Evolutionary conservation across 108 stramenopile species (phyloP).

Genomic region (Bacterosira constricta): DNA sequence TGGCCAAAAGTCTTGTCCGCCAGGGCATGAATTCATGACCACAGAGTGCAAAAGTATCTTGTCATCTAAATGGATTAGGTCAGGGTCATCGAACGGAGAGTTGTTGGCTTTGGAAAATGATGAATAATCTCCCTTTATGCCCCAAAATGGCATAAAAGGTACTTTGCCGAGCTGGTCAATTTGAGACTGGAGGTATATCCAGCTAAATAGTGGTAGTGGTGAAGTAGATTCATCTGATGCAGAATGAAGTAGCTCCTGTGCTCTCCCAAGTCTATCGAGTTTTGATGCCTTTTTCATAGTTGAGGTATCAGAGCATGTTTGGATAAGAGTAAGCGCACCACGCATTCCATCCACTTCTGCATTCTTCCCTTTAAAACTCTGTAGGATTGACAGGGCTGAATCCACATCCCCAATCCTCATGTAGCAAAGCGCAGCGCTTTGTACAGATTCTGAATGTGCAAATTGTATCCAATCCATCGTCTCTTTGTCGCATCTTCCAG

Average conservation of each 20-base stretch:
- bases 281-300: background rate
- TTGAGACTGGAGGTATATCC: conserved; percentile 18
- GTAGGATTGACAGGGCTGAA: conserved; percentile 3
- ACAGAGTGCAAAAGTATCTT: conserved; percentile 62
- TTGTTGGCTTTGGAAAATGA: conserved; percentile 54
- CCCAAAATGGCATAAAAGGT: background rate
- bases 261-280: background rate
- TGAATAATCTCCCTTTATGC: conserved; percentile 10
- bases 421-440: conserved; percentile 52
- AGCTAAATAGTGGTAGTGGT: conserved; percentile 23
- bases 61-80: conserved; percentile 65
- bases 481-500: conserved; percentile 5
- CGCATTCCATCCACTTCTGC: conserved; percentile 23
- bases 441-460: conserved; percentile 7
- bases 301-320: conserved; percentile 1
- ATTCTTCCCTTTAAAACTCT: conserved; percentile 23
- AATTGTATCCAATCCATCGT: background rate
- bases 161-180: background rate
- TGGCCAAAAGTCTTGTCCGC: conserved; percentile 42
- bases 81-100: conserved; percentile 72
- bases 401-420: conserved; percentile 37
- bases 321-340: conserved; percentile 14
- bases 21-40: conserved; percentile 9
- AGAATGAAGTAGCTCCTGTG: background rate
- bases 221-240: background rate